These are phyloP conservation scores for Houttuynia cordata DNA, from an alignment of 164 flowering plant genomes.

Conservation along the genomic window DNA sequence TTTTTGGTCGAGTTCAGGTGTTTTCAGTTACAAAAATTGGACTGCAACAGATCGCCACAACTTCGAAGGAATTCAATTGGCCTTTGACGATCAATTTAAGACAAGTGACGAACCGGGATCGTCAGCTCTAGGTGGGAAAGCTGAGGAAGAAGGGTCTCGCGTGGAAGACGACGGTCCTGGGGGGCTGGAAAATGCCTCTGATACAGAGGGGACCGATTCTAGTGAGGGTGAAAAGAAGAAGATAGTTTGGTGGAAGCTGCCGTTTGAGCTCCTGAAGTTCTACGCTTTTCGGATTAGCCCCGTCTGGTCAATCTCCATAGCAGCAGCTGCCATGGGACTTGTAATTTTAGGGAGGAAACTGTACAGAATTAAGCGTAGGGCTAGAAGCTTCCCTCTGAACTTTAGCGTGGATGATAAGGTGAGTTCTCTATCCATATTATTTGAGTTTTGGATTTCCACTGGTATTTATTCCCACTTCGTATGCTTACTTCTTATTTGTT, in stretches of 20 bases:
- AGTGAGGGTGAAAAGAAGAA: conserved; percentile 17
- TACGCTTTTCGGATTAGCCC: conserved; percentile 63
- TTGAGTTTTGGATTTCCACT: no score
- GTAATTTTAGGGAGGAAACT: conserved; percentile 54
- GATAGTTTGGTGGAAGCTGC: conserved; percentile 84
- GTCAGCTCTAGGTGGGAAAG: neutral
- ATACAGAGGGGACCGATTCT: neutral
- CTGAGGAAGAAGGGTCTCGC: neutral
- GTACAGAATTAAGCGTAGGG: conserved; percentile 63
- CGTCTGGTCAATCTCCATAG: conserved; percentile 72
- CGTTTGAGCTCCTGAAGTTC: conserved; percentile 61
- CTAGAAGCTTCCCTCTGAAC: conserved; percentile 47
- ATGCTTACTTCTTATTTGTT: neutral
- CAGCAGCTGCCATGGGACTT: conserved; percentile 72
- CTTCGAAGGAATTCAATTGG: conserved; percentile 1
- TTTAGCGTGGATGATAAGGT: conserved; percentile 85
- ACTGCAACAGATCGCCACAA: neutral
- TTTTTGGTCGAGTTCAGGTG: conserved; percentile 28
- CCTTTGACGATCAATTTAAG: conserved; percentile 7
- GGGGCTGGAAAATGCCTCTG: neutral
- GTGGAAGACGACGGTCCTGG: neutral
- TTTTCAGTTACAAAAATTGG: neutral
- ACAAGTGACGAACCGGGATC: conserved; percentile 1
- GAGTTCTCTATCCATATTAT: conserved; percentile 6
- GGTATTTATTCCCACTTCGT: neutral